These are phyloP conservation scores for Pichia cactophila DNA, from an alignment of 1,139 yeast genomes.

Conservation along the genomic window DNA sequence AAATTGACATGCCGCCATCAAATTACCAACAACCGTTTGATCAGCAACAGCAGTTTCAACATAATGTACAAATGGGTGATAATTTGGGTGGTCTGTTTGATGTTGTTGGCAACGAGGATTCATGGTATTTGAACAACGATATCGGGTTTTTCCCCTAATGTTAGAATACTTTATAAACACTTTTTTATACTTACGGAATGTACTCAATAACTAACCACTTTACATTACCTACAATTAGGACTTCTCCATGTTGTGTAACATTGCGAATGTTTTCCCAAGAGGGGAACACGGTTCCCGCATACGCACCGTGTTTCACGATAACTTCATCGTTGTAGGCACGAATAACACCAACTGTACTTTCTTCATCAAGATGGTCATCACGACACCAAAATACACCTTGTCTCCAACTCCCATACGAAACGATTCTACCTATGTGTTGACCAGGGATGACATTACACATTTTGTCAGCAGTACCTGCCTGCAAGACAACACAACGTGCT, in stretches of 20 bases:
- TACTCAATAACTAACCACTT: slow-evolving; percentile 23
- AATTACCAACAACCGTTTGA: neutral
- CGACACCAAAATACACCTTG: slow-evolving; percentile 42
- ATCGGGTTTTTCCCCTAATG: slow-evolving; percentile 33
- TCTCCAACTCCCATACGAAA: slow-evolving; percentile 46
- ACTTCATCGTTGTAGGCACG: slow-evolving; percentile 12
- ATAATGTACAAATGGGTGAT: slow-evolving; percentile 13
- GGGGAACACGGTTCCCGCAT: slow-evolving; percentile 21
- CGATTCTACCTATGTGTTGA: slow-evolving; percentile 33
- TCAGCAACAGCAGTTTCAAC: neutral
- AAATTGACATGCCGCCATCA: too few relatives aligned
- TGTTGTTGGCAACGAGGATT: slow-evolving; percentile 26
- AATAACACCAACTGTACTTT: slow-evolving; percentile 18
- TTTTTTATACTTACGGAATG: neutral
- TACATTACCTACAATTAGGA: slow-evolving; percentile 8
- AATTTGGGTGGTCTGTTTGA: slow-evolving; percentile 8
- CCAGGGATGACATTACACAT: slow-evolving; percentile 15
- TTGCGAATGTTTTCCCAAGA: neutral
- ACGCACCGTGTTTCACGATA: slow-evolving; percentile 27
- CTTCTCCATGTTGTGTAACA: slow-evolving; percentile 13
- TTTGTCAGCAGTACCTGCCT: slow-evolving; percentile 21
- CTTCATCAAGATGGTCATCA: neutral
- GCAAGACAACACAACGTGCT: slow-evolving; percentile 30
- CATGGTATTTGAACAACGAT: slow-evolving; percentile 38
- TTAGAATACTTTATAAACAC: neutral